These are phyloP conservation scores for Globisporangium iwayamae DNA, from an alignment of 352 stramenopile species.

Conservation along the genomic window DNA sequence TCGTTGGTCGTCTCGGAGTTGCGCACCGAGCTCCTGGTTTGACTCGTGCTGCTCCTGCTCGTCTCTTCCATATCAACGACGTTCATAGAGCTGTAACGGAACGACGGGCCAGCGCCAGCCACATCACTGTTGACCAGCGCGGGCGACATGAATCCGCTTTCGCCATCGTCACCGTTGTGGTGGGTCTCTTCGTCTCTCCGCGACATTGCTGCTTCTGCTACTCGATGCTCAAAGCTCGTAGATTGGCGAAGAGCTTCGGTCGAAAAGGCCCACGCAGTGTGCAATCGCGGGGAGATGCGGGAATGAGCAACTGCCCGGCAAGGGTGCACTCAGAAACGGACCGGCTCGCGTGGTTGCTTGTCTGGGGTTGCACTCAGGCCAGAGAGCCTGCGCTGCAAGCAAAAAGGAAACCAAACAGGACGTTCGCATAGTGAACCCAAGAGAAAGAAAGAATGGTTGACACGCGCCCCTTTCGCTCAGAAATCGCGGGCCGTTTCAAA, in stretches of 20 bases:
- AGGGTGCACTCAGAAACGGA: not conserved
- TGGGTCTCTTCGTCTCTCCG: not conserved
- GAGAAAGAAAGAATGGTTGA: no score
- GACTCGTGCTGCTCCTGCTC: slow-evolving; percentile 6
- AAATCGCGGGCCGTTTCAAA: no score
- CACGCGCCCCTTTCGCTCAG: no score
- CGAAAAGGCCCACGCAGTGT: not conserved
- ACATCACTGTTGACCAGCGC: not conserved
- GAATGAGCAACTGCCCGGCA: not conserved
- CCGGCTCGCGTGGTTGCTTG: no score
- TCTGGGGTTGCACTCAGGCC: no score
- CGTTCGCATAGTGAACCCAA: no score
- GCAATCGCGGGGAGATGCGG: slow-evolving; percentile 1
- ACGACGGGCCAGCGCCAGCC: slow-evolving; percentile 4
- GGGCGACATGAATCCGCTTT: not conserved
- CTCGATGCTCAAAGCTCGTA: not conserved
- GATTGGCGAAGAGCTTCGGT: not conserved
- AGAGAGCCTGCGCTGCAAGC: no score
- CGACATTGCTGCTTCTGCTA: not conserved
- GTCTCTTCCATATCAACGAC: not conserved
- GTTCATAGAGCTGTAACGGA: slow-evolving; percentile 21
- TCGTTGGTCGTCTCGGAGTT: slow-evolving; percentile 7
- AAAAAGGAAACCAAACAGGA: no score
- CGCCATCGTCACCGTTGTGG: not conserved
- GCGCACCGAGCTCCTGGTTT: not conserved